These are phyloP conservation scores for Leccinum disarticulatum DNA, from an alignment of 768 basidiomycete genomes.

Conservation along the genomic window DNA sequence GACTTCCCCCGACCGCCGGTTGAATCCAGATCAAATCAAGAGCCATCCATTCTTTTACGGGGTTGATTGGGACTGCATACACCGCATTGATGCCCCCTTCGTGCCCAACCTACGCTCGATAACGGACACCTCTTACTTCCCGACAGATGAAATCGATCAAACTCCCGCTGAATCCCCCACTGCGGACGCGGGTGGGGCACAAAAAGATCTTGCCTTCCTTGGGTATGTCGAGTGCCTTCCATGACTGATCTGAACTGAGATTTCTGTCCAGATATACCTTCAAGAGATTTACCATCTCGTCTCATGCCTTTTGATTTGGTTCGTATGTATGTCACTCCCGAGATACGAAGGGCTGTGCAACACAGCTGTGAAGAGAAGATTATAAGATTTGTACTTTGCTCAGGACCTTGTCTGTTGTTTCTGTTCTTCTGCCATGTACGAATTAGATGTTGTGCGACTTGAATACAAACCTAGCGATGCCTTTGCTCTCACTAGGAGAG, in stretches of 20 bases:
- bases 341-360: not conserved
- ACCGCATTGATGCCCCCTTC: constrained; percentile 91
- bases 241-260: constrained; percentile 3
- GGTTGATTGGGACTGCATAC: constrained; percentile 89
- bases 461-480: not conserved
- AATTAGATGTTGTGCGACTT: not conserved
- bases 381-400: constrained; percentile 7
- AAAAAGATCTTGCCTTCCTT: constrained; percentile 66
- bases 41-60: constrained; percentile 92
- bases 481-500: not conserved
- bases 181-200: constrained; percentile 40
- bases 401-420: not conserved
- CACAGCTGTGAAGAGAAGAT: not conserved
- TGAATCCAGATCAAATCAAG: constrained; percentile 86
- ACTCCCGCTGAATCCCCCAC: constrained; percentile 47
- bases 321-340: not conserved
- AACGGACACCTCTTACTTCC: constrained; percentile 98
- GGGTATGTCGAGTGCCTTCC: constrained; percentile 41
- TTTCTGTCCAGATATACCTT: constrained; percentile 62
- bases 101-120: constrained; percentile 92
- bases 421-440: not conserved
- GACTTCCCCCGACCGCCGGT: constrained; percentile 75
- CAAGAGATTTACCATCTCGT: constrained; percentile 71
- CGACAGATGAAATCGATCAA: constrained; percentile 90
- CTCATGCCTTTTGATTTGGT: constrained; percentile 45